Evolutionary conservation across 2,329 filamentous ascomycete genomes (phyloP).

Genomic region (Trichoderma sp.): DNA sequence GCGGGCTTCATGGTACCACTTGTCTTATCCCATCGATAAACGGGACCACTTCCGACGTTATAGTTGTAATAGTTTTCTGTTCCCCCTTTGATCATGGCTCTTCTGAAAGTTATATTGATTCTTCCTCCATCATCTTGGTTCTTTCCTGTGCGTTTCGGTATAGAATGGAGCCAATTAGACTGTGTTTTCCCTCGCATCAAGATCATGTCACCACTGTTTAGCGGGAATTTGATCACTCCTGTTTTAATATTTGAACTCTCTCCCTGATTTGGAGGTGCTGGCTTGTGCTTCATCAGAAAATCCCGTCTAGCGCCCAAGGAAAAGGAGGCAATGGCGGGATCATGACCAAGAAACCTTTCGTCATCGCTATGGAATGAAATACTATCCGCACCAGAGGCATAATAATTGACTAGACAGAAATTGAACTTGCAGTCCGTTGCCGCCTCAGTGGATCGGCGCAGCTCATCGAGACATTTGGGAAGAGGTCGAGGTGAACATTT

Average conservation of each 20-base stretch:
- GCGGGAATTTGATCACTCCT: constrained; percentile 49
- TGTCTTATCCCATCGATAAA: constrained; percentile 66
- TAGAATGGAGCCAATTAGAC: constrained; percentile 73
- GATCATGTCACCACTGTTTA: constrained; percentile 74
- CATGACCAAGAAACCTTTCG: constrained; percentile 69
- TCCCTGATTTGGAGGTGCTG: constrained; percentile 41
- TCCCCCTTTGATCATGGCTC: constrained; percentile 68
- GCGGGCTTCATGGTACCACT: constrained; percentile 50
- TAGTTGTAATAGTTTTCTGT: constrained; percentile 86
- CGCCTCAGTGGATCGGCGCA: constrained; percentile 64
- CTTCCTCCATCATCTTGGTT: constrained; percentile 62
- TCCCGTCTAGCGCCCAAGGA: constrained; percentile 71
- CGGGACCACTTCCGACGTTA: constrained; percentile 70
- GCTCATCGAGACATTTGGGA: constrained; percentile 65
- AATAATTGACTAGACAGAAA: constrained; percentile 82
- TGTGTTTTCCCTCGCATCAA: constrained; percentile 78
- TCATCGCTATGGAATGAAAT: constrained; percentile 82
- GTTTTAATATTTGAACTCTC: not conserved
- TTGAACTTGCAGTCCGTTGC: constrained; percentile 71
- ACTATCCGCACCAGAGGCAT: constrained; percentile 73
- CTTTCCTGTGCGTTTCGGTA: constrained; percentile 71
- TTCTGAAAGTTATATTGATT: constrained; percentile 78
- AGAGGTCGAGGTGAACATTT: constrained; percentile 67
- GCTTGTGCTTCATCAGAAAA: constrained; percentile 80
- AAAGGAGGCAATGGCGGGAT: constrained; percentile 74